Base-by-base conservation (phyloP, 768 basidiomycete species). In the Collybiopsis confluens region DNA sequence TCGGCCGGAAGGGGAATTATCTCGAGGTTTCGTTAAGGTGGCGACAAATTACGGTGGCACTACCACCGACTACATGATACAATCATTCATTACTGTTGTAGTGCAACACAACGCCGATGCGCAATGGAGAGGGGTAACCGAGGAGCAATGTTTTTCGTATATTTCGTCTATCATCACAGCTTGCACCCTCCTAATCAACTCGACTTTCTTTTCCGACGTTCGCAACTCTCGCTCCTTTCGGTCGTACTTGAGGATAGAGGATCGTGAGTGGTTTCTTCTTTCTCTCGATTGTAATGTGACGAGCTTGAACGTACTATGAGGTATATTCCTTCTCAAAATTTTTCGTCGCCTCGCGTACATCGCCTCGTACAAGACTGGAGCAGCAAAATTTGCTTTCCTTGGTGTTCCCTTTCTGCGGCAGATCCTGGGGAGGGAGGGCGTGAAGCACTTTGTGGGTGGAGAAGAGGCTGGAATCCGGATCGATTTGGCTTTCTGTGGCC, bases 251-350 rank as follows among this genome's bases (percentile, higher is more conserved):
- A 56, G 51, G 30, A 37, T n/a, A 9, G 33, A 45, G 16, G 55
- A 56, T 52, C 50, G 55, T 56, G 20, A 4, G 55, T 51, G 41
- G 23, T 16, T 40, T 16, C 44, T 21, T 24, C 44, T n/a, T 45
- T 24, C 4, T 45, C 44, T 23, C 13, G 6, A 33, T 13, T 33
- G n/a, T n/a, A n/a, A n/a, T n/a, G n/a, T n/a, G n/a, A n/a, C n/a
- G n/a, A n/a, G n/a, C n/a, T n/a, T n/a, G n/a, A n/a, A n/a, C 15
- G 18, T 40, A 16, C 5, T 40, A 24, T 46, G n/a, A 62, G 61
- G 52, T 24, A 30, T 56, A 2, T 63, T 61, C 40, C 55, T 63
- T 10, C 53, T 55, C 41, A 60, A 63, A 52, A 28, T 63, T 16
- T 50, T 52, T 33, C 48, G 57, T 16, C 53, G 58, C 21, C 36